Evolutionary conservation across 139 green algal species (phyloP), one percentile per base, ranked within the genome.

Genomic region (Closterium sp.): DNA sequence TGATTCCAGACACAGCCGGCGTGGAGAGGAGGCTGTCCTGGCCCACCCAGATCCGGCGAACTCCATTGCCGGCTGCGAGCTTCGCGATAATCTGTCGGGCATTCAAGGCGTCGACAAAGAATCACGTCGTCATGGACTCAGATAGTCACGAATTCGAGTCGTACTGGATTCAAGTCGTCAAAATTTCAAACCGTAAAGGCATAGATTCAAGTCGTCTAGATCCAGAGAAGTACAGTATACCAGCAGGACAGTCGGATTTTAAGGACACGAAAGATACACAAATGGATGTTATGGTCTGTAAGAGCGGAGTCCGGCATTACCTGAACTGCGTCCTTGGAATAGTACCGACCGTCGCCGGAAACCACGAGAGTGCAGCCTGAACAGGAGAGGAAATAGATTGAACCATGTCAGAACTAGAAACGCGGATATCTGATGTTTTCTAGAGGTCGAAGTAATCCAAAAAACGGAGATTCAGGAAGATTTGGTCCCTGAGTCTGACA

Each of bases 341-440:
- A 95, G 34, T 94, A 95, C 6, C 94, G 89, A 17, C 94, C 94
- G 92, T 95, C 94, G 9, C 94, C 94, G 21, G 93, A 95, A 7
- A 95, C 93, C 13, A 95, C 94, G 27, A 95, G 91, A 28, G 89
- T 94, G 31, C 27, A 86, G 11, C 94, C 93, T 94, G 89, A n/a
- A 70, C 19, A 90, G 27, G 34, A 24, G 45, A 31, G 34, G 27
- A 31, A 34, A 22, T 5, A 31, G 34, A 31, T 10, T 4, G 4
- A 27, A 17, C n/a, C n/a, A 87, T 87, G n/a, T 87, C 85, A 32
- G 22, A 87, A 13, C 11, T 21, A 87, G 19, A 19, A 29, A 87
- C 9, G n/a, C 19, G 21, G n/a, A 29, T 11, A 30, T 32, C n/a
- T 32, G 28, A 87, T 32, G 11, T 89, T 30, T 87, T 32, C 84